phyloP scores from a whole-genome alignment of 192 early-diverging fungal species.

The Backusella tuberculispora region DNA sequence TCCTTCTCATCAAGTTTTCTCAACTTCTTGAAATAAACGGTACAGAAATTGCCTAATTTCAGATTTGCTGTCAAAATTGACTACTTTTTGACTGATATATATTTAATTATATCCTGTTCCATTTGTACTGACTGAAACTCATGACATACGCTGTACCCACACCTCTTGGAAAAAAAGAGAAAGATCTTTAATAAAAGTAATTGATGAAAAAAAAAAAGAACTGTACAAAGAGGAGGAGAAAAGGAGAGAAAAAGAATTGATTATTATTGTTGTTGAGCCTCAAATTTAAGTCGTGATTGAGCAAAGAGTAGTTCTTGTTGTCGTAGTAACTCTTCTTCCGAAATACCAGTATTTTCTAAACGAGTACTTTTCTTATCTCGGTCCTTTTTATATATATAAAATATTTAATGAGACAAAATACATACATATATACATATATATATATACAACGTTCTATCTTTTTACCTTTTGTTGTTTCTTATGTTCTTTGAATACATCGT shows the following conservation, averaged over 20 bases:
- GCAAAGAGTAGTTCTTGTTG: conserved; percentile 91
- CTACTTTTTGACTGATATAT: too few relatives aligned
- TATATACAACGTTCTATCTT: background rate
- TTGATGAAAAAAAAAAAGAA: background rate
- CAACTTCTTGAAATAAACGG: too few relatives aligned
- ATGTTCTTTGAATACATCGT: conserved; percentile 89
- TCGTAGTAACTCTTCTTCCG: conserved; percentile 81
- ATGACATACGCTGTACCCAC: too few relatives aligned
- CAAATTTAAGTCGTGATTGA: conserved; percentile 76
- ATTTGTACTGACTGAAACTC: too few relatives aligned
- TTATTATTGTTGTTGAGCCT: conserved; percentile 58
- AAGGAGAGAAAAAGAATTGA: background rate
- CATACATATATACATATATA: background rate
- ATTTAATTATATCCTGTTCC: too few relatives aligned
- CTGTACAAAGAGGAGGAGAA: background rate
- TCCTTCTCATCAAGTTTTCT: too few relatives aligned
- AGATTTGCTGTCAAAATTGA: too few relatives aligned
- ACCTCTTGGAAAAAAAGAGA: too few relatives aligned
- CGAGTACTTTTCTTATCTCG: conserved; percentile 79
- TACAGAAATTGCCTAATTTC: too few relatives aligned
- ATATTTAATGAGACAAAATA: background rate
- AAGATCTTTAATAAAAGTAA: too few relatives aligned
- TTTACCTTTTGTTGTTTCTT: conserved; percentile 79
- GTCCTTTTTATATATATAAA: conserved; percentile 56
- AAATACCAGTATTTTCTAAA: conserved; percentile 78